These are phyloP conservation scores for Rhodocollybia butyracea DNA, from an alignment of 768 basidiomycete species.

Conservation along the genomic window DNA sequence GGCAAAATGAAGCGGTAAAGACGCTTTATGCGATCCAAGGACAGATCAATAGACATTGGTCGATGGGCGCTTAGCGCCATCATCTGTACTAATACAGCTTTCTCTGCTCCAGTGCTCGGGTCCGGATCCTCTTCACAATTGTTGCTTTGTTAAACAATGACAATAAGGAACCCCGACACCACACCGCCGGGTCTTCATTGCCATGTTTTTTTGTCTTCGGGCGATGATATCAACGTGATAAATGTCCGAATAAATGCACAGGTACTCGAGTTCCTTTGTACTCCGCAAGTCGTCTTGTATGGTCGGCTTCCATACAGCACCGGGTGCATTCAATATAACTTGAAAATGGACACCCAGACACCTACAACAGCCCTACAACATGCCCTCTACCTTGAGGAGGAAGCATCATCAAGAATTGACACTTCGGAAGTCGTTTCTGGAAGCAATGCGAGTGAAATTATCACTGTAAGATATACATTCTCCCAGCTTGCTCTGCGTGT, in stretches of 20 bases:
- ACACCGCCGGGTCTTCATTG: background rate
- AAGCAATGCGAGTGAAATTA: slow-evolving; percentile 5
- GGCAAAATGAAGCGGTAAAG: slow-evolving; percentile 54
- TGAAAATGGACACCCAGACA: background rate
- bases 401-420: slow-evolving; percentile 7
- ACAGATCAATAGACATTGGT: slow-evolving; percentile 67
- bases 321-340: background rate
- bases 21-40: slow-evolving; percentile 52
- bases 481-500: background rate
- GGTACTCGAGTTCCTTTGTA: too few relatives aligned
- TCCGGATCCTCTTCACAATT: too few relatives aligned
- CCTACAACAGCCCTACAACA: background rate
- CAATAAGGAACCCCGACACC: background rate
- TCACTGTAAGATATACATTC: background rate
- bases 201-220: slow-evolving; percentile 7
- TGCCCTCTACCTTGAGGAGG: slow-evolving; percentile 2
- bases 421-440: slow-evolving; percentile 5
- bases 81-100: background rate
- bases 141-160: too few relatives aligned
- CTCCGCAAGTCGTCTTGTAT: background rate
- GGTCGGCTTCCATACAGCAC: background rate
- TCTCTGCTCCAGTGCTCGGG: background rate
- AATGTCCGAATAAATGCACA: background rate
- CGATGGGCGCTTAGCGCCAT: background rate
- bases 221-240: background rate